Conservation (phyloP, 202 grass and related monocot species). For the Saccharum hybrid region DNA sequence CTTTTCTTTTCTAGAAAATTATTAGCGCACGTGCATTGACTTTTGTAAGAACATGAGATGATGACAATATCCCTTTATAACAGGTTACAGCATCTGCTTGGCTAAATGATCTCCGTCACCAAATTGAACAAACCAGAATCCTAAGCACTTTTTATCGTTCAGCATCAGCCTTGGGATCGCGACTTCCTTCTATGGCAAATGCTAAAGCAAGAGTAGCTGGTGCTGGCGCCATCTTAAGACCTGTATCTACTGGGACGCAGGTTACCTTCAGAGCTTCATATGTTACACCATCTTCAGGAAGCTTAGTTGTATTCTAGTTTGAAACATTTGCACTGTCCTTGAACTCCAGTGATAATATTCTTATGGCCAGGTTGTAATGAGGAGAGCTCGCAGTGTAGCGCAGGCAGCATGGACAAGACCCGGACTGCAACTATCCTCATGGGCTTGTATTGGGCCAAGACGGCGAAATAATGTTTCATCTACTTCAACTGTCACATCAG, state of each 20-base stretch:
- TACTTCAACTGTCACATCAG: constrained; percentile 49
- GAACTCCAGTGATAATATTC: background rate
- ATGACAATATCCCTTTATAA: constrained; percentile 35
- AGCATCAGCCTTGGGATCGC: constrained; percentile 87
- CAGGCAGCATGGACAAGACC: constrained; percentile 87
- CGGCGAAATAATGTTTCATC: constrained; percentile 63
- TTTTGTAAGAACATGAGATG: background rate
- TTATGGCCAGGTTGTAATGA: constrained; percentile 84
- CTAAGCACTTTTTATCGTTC: constrained; percentile 95
- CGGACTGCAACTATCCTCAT: constrained; percentile 77
- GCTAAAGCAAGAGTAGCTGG: constrained; percentile 94
- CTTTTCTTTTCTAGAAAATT: background rate
- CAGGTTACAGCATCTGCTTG: constrained; percentile 96
- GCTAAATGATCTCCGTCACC: constrained; percentile 92
- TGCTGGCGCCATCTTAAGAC: constrained; percentile 91
- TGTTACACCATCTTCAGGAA: constrained; percentile 11
- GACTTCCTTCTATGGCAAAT: constrained; percentile 94
- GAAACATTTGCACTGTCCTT: background rate
- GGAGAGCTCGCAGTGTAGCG: constrained; percentile 77
- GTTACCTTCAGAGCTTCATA: constrained; percentile 47
- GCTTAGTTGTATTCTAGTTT: constrained; percentile 14
- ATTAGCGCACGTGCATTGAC: background rate
- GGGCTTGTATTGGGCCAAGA: constrained; percentile 91
- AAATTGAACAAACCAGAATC: constrained; percentile 95
- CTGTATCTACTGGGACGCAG: constrained; percentile 92